These are phyloP conservation scores for Tilletia indica DNA, from an alignment of 1,284 basidiomycete species.

Conservation along the genomic window DNA sequence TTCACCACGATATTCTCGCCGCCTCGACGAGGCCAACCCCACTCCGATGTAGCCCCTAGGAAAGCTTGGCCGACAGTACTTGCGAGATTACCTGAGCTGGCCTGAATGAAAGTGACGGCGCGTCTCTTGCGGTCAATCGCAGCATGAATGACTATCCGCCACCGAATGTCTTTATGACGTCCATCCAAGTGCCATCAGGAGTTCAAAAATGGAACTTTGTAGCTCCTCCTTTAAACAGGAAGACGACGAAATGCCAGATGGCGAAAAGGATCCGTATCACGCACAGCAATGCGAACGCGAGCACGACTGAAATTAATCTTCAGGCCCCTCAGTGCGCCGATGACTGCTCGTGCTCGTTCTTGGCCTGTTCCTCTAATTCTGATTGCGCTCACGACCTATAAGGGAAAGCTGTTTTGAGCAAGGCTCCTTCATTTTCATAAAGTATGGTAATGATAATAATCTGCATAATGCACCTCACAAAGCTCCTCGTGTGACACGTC, in stretches of 20 bases:
- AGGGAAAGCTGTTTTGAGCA: no score
- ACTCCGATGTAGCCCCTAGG: background rate
- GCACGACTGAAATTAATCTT: background rate
- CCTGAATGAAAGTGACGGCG: background rate
- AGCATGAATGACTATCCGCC: background rate
- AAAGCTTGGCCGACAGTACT: background rate
- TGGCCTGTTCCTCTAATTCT: background rate
- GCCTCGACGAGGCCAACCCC: background rate
- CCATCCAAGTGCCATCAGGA: background rate
- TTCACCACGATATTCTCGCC: background rate
- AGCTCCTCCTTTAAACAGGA: background rate
- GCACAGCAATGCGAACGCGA: background rate
- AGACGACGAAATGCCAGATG: background rate
- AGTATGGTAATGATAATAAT: no score
- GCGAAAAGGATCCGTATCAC: background rate
- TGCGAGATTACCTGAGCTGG: background rate
- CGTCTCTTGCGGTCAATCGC: conserved; percentile 1
- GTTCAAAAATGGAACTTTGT: conserved; percentile 5
- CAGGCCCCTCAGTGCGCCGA: background rate
- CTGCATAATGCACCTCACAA: background rate
- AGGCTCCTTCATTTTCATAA: no score
- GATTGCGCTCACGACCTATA: background rate
- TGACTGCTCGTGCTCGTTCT: background rate
- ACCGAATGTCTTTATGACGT: background rate
- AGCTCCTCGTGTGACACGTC: background rate